phyloP scores from a whole-genome alignment of 2,329 filamentous ascomycete genomes.

The Dryadomyces quercivorus region DNA sequence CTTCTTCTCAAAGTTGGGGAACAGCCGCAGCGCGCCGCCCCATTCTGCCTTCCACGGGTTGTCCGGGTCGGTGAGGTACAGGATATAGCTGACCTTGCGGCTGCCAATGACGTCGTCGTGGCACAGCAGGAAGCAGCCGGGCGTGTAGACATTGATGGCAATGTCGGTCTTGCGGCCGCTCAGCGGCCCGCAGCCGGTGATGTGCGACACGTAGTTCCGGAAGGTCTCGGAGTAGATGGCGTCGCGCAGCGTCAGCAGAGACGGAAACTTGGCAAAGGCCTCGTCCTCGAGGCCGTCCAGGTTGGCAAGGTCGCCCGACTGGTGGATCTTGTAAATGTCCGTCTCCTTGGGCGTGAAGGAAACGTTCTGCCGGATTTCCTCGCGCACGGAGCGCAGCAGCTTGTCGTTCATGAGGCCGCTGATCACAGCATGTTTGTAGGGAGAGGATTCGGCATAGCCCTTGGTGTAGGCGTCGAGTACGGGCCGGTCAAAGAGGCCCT shows the following conservation, averaged over 20 bases:
- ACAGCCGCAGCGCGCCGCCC: slow-evolving; percentile 85
- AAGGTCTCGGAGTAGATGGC: slow-evolving; percentile 86
- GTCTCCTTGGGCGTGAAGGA: slow-evolving; percentile 97
- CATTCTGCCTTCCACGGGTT: slow-evolving; percentile 80
- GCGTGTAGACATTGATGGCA: slow-evolving; percentile 98
- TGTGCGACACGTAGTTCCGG: slow-evolving; percentile 73
- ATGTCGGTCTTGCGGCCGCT: slow-evolving; percentile 95
- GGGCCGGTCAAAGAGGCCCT: slow-evolving; percentile 50
- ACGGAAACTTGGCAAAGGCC: slow-evolving; percentile 75
- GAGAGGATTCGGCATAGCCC: slow-evolving; percentile 50
- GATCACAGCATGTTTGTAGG: slow-evolving; percentile 92
- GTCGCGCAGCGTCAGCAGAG: slow-evolving; percentile 83
- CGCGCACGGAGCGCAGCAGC: slow-evolving; percentile 74
- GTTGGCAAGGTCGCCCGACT: slow-evolving; percentile 94
- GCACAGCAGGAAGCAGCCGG: slow-evolving; percentile 87
- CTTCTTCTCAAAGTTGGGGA: slow-evolving; percentile 54
- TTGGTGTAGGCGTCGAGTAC: slow-evolving; percentile 46
- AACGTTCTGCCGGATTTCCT: slow-evolving; percentile 81
- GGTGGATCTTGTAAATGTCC: slow-evolving; percentile 99
- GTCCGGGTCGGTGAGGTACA: slow-evolving; percentile 91
- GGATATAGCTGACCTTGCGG: slow-evolving; percentile 87
- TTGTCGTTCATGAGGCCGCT: slow-evolving; percentile 63
- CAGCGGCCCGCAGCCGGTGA: slow-evolving; percentile 76
- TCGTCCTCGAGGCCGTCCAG: slow-evolving; percentile 84
- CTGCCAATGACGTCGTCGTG: slow-evolving; percentile 99